Conservation (phyloP, 1,284 basidiomycete species). For the Caloboletus inedulis region DNA sequence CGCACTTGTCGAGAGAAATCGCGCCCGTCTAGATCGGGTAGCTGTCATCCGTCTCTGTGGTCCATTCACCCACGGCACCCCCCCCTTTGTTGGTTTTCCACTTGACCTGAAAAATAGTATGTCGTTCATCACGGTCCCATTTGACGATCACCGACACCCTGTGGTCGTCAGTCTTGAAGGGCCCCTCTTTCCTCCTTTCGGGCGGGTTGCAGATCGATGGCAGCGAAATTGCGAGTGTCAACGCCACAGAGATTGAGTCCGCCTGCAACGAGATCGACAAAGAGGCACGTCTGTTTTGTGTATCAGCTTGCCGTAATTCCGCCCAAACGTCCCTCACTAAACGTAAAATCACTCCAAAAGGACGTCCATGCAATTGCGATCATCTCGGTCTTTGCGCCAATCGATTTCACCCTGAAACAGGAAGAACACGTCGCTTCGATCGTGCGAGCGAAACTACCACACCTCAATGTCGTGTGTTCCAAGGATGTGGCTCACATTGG, state of each 20-base stretch:
- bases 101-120: constrained; percentile 30
- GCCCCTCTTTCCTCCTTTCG: constrained; percentile 37
- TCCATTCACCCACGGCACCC: constrained; percentile 42
- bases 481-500: constrained; percentile 52
- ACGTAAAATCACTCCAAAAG: constrained; percentile 24
- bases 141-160: neutral
- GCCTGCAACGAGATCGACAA: constrained; percentile 27
- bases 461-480: constrained; percentile 36
- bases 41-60: constrained; percentile 53
- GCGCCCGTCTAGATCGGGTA: constrained; percentile 45
- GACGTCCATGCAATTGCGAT: constrained; percentile 45
- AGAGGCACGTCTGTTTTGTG: constrained; percentile 18
- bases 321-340: neutral
- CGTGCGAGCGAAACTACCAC: constrained; percentile 41
- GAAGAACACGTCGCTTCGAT: constrained; percentile 45
- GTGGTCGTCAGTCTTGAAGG: constrained; percentile 35
- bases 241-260: constrained; percentile 40
- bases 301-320: neutral
- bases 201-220: constrained; percentile 56
- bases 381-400: constrained; percentile 49
- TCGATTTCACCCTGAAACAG: constrained; percentile 43
- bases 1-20: constrained; percentile 50
- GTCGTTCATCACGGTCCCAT: constrained; percentile 6
- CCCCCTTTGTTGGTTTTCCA: constrained; percentile 40
- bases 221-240: constrained; percentile 40